These are phyloP conservation scores for Psilocybe sp. DNA, from an alignment of 768 basidiomycete species.

Conservation along the genomic window DNA sequence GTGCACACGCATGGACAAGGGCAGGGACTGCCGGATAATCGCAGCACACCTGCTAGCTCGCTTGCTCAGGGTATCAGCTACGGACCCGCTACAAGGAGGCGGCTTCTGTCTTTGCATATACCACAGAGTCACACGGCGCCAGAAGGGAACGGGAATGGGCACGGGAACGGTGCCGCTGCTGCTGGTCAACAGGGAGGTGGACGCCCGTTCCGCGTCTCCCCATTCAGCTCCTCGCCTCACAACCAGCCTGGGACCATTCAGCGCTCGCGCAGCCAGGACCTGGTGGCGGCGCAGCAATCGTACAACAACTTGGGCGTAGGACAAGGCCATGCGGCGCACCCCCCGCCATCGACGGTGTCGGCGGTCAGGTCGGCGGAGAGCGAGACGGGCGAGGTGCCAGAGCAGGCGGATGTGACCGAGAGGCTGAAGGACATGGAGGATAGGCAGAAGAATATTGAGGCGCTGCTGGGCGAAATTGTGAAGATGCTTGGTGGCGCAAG, in stretches of 20 bases:
- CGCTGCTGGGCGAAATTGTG: conserved; percentile 36
- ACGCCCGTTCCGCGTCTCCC: too few relatives aligned
- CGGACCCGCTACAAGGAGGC: conserved; percentile 40
- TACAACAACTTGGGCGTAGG: too few relatives aligned
- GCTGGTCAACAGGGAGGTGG: too few relatives aligned
- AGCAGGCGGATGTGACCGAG: conserved; percentile 10
- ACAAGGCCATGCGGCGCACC: neutral
- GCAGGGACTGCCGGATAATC: conserved; percentile 34
- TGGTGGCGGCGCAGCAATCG: too few relatives aligned
- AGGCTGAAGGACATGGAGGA: conserved; percentile 24
- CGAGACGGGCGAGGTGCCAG: conserved; percentile 13
- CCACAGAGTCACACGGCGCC: conserved; percentile 11
- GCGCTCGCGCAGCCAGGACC: conserved; percentile 14
- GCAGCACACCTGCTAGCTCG: conserved; percentile 2
- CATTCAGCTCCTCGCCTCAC: neutral
- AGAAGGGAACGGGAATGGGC: neutral
- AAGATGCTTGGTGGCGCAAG: conserved; percentile 19
- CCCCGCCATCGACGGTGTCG: conserved; percentile 9
- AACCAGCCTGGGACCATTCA: conserved; percentile 2
- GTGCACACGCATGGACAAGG: conserved; percentile 49
- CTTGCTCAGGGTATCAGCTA: conserved; percentile 34
- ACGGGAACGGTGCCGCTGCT: too few relatives aligned
- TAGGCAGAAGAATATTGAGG: conserved; percentile 46
- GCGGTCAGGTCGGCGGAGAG: conserved; percentile 19
- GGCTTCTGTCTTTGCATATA: conserved; percentile 35